Base-by-base conservation (phyloP, 2,329 filamentous ascomycete genomes). In the Epichloe sibirici region DNA sequence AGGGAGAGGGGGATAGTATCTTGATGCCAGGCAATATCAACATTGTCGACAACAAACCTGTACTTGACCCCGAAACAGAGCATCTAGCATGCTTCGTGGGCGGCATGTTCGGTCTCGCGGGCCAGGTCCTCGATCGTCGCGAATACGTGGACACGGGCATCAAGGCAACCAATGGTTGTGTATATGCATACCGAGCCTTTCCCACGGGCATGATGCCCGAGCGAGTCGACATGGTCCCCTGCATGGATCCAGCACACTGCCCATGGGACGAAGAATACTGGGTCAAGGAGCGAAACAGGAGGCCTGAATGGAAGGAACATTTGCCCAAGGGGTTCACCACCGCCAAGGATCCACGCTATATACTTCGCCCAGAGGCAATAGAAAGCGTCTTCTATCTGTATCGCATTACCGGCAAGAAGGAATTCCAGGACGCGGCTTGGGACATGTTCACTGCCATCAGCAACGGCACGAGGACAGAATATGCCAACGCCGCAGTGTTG, bases 301-400 rank as follows among this genome's bases (percentile, higher is more conserved):
- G 55, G 13, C 39, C 52, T 2, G 56, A 60, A 43, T 59, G 55
- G 52, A 54, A 58, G 40, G n/a, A 51, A 0, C 57, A 57, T 39
- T 51, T 84, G 8, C 74, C 76, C 2, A 68, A 65, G 6, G 82
- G 82, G 21, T 78, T 84, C 62, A 71, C 76, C 2, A 69, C 71
- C 4, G 73, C 83, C 40, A 65, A 69, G 40, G 77, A 82, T 55
- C 67, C 71, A 37, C 73, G 74, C 53, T 87, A 86, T 61, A 76
- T 85, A 17, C 71, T 87, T 38, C 76, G 83, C 54, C 83, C 85
- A n/a, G 86, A 90, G 67, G 85, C 86, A 5, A 86, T 90, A 52
- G 86, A 90, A 69, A 86, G 83, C 21, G 80, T 90, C n/a, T 90
- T 86, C 67, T 79, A 86, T 64, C 80, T 89, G 75, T 85, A 83